Evolutionary conservation across 495 filamentous ascomycete species (phyloP).

Genomic region (Neurospora sp.): DNA sequence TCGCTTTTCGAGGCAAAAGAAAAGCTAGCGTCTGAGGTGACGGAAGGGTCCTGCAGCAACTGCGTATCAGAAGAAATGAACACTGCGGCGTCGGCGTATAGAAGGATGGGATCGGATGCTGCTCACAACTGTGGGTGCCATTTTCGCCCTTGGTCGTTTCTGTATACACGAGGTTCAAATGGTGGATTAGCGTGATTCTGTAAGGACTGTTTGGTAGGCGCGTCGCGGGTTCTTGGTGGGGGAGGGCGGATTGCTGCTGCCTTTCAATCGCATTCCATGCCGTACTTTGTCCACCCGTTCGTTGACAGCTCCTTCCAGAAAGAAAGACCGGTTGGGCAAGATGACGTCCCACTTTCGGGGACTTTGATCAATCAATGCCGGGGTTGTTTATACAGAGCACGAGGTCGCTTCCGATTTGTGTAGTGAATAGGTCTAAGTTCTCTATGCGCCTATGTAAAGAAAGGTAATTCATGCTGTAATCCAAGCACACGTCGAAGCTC

Average conservation of each 20-base stretch:
- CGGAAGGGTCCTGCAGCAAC: conserved; percentile 8
- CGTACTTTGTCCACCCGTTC: neutral
- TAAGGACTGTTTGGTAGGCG: neutral
- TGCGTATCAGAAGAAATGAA: conserved; percentile 5
- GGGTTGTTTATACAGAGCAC: neutral
- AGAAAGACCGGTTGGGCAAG: neutral
- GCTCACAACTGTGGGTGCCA: conserved; percentile 24
- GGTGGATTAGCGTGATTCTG: neutral
- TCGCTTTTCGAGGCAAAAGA: conserved; percentile 4
- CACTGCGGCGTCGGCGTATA: neutral
- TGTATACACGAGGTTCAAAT: neutral
- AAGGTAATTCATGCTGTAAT: neutral
- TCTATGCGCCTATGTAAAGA: neutral
- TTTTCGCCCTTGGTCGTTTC: conserved; percentile 1
- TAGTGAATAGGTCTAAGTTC: neutral
- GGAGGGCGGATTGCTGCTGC: neutral
- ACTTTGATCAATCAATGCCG: neutral
- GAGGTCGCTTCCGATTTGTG: neutral
- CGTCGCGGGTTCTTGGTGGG: neutral
- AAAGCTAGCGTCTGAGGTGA: conserved; percentile 11
- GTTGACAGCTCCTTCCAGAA: neutral
- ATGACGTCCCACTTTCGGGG: neutral
- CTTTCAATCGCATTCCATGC: neutral
- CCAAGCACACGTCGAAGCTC: neutral
- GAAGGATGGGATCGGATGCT: neutral